Evolutionary conservation across 202 grass and related monocot genomes (phyloP).

Genomic region (Musa balbisiana): DNA sequence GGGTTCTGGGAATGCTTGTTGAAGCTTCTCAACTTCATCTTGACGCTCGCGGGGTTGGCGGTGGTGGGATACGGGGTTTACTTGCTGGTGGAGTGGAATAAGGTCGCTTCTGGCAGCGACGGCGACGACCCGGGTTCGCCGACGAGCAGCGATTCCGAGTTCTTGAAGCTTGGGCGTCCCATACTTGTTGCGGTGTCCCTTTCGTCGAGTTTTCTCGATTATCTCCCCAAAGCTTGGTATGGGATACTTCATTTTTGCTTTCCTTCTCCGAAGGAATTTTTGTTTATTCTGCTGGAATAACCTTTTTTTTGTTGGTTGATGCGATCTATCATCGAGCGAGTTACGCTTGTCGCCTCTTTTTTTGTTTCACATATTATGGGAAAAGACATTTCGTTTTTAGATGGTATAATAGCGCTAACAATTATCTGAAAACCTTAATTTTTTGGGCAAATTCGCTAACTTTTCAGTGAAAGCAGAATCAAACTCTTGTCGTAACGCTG

Average conservation of each 20-base stretch:
- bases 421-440: not conserved
- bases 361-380: not conserved
- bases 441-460: too few relatives aligned
- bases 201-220: conserved; percentile 52
- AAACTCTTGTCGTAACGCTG: too few relatives aligned
- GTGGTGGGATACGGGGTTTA: conserved; percentile 21
- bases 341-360: not conserved
- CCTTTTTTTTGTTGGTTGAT: not conserved
- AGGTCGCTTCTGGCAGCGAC: conserved; percentile 24
- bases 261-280: not conserved
- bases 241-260: not conserved
- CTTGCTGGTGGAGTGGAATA: conserved; percentile 17
- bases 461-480: too few relatives aligned
- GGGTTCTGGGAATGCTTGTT: conserved; percentile 20
- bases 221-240: conserved; percentile 94
- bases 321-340: not conserved
- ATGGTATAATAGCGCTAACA: not conserved
- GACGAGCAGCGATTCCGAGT: conserved; percentile 3
- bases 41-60: conserved; percentile 20
- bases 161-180: conserved; percentile 41
- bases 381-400: not conserved
- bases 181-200: conserved; percentile 54
- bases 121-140: conserved; percentile 7
- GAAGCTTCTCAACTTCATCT: conserved; percentile 19
- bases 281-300: conserved; percentile 4